These are phyloP conservation scores for Larix kaempferi DNA, from an alignment of 75 land plant species.

Conservation along the genomic window DNA sequence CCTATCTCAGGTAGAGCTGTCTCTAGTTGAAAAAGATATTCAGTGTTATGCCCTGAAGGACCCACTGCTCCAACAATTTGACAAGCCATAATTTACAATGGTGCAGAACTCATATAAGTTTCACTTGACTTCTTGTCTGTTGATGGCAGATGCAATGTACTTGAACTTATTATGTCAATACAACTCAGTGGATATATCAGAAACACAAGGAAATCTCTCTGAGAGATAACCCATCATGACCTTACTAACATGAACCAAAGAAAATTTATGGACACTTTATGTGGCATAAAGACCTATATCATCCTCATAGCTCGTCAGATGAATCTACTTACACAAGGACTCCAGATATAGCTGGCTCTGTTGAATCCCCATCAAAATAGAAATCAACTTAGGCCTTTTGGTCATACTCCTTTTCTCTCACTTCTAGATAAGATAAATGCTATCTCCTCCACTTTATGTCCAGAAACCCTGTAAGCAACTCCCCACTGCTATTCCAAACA, in stretches of 20 bases:
- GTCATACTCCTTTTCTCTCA: too few species aligned
- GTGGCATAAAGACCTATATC: neutral
- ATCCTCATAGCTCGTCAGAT: neutral
- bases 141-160: conserved; percentile 70
- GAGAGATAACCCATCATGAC: neutral
- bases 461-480: too few species aligned
- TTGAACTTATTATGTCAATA: conserved; percentile 16
- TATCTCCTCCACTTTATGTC: too few species aligned
- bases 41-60: conserved; percentile 90
- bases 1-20: conserved; percentile 59
- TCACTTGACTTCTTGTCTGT: conserved; percentile 55
- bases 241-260: neutral
- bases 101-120: conserved; percentile 87
- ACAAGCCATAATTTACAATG: conserved; percentile 81
- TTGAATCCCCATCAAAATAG: conserved; percentile 25
- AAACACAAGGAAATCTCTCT: neutral
- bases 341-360: conserved; percentile 54
- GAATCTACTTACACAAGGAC: conserved; percentile 77
- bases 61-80: conserved; percentile 83
- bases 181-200: neutral
- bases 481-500: too few species aligned
- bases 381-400: too few species aligned
- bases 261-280: neutral
- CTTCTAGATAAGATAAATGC: too few species aligned
- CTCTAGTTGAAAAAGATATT: conserved; percentile 87